These are phyloP conservation scores for Luvunga scandens DNA, from an alignment of 345 rosid species.

Conservation along the genomic window DNA sequence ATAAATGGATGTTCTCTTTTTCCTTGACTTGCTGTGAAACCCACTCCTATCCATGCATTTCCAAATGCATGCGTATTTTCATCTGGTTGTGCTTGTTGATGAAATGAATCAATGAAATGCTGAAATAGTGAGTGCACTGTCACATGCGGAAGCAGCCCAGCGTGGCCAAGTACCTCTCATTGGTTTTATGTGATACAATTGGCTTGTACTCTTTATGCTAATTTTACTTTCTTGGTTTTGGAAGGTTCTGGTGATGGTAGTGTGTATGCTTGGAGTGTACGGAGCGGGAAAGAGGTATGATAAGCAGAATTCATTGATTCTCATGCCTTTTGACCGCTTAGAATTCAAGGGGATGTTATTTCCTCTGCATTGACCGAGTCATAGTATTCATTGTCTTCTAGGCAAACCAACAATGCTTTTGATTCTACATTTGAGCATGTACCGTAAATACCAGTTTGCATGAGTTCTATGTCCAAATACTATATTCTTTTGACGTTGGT, in stretches of 20 bases:
- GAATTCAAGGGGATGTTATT: no score
- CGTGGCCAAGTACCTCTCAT: no score
- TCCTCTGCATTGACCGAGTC: background rate
- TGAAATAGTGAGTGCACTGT: background rate
- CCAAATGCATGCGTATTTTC: no score
- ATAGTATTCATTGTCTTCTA: background rate
- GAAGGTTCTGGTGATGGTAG: no score
- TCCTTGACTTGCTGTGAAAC: background rate
- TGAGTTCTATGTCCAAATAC: no score
- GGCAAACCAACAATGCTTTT: background rate
- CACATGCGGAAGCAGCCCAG: no score
- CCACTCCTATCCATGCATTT: background rate
- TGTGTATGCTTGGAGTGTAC: background rate
- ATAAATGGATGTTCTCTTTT: background rate
- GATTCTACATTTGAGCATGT: no score
- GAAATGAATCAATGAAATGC: background rate
- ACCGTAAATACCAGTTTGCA: no score
- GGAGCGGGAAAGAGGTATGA: conserved; percentile 32
- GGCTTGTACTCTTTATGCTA: background rate
- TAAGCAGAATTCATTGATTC: conserved; percentile 17
- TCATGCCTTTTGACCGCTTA: background rate
- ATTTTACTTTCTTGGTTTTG: no score
- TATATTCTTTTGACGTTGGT: no score
- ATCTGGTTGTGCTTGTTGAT: background rate
- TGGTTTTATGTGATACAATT: background rate